phyloP scores from a whole-genome alignment of 768 basidiomycete species.

The Lactarius sanguifluus region DNA sequence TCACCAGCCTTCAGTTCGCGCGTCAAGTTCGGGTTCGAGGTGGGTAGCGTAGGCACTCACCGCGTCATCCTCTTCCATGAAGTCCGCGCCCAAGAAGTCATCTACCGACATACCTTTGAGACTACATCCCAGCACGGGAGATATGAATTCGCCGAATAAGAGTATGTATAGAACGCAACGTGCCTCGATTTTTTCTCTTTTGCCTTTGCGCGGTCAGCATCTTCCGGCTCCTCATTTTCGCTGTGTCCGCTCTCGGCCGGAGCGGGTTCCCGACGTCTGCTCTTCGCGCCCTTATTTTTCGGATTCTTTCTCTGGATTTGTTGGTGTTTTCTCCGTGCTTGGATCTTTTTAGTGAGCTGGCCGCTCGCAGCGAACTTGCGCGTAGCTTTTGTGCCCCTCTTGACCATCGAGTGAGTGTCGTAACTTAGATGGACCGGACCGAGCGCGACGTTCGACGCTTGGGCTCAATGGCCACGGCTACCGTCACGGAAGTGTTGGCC shows the following conservation, averaged over 20 bases:
- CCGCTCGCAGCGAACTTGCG: conserved; percentile 89
- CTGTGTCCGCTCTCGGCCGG: conserved; percentile 30
- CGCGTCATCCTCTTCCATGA: conserved; percentile 66
- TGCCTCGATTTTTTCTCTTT: conserved; percentile 33
- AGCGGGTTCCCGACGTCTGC: conserved; percentile 34
- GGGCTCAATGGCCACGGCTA: conserved; percentile 12
- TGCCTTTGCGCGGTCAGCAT: conserved; percentile 13
- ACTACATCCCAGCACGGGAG: conserved; percentile 27
- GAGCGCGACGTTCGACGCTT: background rate
- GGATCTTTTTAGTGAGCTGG: conserved; percentile 82
- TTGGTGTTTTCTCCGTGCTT: conserved; percentile 78
- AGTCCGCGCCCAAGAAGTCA: conserved; percentile 68
- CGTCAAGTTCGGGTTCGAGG: background rate
- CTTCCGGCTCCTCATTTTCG: conserved; percentile 30
- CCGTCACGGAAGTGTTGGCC: conserved; percentile 47
- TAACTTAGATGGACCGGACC: background rate
- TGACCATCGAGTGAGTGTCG: conserved; percentile 40
- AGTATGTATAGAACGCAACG: background rate
- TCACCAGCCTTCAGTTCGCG: conserved; percentile 33
- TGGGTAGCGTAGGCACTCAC: conserved; percentile 32
- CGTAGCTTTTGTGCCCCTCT: conserved; percentile 74
- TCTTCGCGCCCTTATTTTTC: conserved; percentile 45
- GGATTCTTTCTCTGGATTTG: conserved; percentile 71
- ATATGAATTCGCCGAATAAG: conserved; percentile 3
- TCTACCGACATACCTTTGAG: conserved; percentile 69